Conservation (phyloP, 345 rosid genomes). For the Euphorbia peplus region DNA sequence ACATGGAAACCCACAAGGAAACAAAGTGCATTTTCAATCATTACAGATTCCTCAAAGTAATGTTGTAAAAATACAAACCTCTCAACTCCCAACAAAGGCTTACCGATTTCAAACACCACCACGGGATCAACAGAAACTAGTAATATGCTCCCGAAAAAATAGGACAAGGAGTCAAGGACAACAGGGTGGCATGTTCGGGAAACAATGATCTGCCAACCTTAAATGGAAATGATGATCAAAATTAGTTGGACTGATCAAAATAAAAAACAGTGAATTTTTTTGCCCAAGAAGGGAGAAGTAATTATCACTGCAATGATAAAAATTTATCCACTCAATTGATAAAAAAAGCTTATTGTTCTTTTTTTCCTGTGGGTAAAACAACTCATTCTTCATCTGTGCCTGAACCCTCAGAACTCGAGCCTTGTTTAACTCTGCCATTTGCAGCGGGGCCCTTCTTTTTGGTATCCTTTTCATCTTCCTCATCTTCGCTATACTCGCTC, state of each 20-base stretch:
- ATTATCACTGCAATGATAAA: background rate
- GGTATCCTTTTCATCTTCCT: constrained; percentile 60
- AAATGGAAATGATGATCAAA: background rate
- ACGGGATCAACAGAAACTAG: background rate
- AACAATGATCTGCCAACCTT: background rate
- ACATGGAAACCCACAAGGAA: no score
- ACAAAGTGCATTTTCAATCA: no score
- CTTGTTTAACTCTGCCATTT: constrained; percentile 52
- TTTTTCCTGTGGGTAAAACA: constrained; percentile 16
- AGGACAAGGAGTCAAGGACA: background rate
- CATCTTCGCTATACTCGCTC: constrained; percentile 94
- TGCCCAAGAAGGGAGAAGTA: background rate
- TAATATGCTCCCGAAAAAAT: background rate
- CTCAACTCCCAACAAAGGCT: no score
- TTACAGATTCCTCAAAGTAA: no score
- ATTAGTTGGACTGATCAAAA: background rate
- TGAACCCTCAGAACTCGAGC: constrained; percentile 60
- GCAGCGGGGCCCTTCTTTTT: constrained; percentile 53
- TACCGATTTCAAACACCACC: no score
- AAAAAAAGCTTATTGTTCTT: constrained; percentile 3
- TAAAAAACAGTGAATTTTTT: background rate
- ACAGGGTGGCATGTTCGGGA: background rate
- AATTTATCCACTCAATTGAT: constrained; percentile 8
- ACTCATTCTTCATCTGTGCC: constrained; percentile 69
- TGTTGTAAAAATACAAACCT: no score